phyloP scores from a whole-genome alignment of 257 asterid species.

The Solanum pinnatisectum region DNA sequence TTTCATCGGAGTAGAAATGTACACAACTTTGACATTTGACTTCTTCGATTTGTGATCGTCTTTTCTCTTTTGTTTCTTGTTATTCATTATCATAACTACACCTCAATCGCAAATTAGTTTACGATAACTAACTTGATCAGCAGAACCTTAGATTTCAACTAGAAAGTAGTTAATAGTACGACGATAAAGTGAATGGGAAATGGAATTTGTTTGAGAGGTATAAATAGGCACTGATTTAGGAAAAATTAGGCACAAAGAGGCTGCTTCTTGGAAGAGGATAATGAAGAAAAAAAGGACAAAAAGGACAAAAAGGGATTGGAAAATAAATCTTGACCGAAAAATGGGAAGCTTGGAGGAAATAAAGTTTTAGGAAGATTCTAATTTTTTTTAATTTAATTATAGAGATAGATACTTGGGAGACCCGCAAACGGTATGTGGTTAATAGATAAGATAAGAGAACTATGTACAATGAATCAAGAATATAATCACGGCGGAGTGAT shows the following conservation, averaged over 20 bases:
- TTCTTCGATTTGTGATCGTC: neutral
- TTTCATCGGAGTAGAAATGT: conserved; percentile 82
- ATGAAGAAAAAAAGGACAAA: neutral
- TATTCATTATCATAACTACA: neutral
- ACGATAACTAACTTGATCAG: too few relatives aligned
- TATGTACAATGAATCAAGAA: neutral
- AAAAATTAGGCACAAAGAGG: conserved; percentile 6
- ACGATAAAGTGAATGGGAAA: neutral
- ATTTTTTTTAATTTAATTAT: neutral
- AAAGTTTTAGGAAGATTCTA: conserved; percentile 31
- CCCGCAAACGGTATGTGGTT: conserved; percentile 34
- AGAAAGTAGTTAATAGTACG: neutral
- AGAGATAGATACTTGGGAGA: conserved; percentile 31
- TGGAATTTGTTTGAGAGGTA: neutral
- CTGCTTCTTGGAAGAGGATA: conserved; percentile 60
- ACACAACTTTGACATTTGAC: conserved; percentile 50
- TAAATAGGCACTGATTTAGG: conserved; percentile 15
- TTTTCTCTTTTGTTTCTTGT: conserved; percentile 15
- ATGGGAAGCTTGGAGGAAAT: conserved; percentile 44
- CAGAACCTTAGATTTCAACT: neutral
- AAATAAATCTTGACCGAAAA: conserved; percentile 10
- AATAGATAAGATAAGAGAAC: neutral
- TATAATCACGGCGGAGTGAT: accelerated
- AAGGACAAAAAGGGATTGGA: neutral
- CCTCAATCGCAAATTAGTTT: neutral